Base-by-base conservation (phyloP, 371 early-diverging fungal genomes). In the Modicella reniformis region DNA sequence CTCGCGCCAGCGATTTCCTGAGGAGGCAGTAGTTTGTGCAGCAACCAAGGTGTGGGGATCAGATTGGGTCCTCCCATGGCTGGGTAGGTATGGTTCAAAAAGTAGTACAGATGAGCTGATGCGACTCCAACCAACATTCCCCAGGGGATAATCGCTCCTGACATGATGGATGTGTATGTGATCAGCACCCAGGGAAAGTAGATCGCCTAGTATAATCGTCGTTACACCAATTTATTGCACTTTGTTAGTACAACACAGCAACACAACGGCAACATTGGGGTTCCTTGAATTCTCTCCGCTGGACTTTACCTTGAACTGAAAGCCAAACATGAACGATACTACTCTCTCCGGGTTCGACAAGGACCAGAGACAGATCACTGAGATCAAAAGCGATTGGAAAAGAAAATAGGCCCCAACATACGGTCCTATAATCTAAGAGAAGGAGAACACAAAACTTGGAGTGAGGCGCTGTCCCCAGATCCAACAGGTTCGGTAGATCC, bases 301-400 rank as follows among this genome's bases (percentile, higher is more conserved):
- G n/a, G n/a, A n/a, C n/a, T n/a, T 8, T 73, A 92, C 95, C 82
- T 92, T 91, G 82, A 96, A 92, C 61, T 83, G 87, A 41, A 95
- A 58, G 17, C 95, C 95, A 84, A 94, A 91, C 85, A 94, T 87
- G 80, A 95, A 94, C 0, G 86, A 84, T 0, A 96, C 93, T 23
- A 79, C 83, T 64, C 80, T 75, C 0, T 91, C 89, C 19, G 86
- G 72, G 63, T 91, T 84, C 70, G 90, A 82, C 73, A 86, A 85
- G 10, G 93, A 83, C 95, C 95, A 95, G 32, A 95, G 81, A 56
- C 93, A 93, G 30, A 90, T 82, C 25, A 94, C 73, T 0, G 92
- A 79, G 74, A 94, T 62, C 61, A 91, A 54, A 29, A 95, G 68
- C 6, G 89, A 84, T 47, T 92, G 83, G 49, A 75, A 80, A 26